Conservation (phyloP, 768 basidiomycete species). For the Psilocybe tampanensis region DNA sequence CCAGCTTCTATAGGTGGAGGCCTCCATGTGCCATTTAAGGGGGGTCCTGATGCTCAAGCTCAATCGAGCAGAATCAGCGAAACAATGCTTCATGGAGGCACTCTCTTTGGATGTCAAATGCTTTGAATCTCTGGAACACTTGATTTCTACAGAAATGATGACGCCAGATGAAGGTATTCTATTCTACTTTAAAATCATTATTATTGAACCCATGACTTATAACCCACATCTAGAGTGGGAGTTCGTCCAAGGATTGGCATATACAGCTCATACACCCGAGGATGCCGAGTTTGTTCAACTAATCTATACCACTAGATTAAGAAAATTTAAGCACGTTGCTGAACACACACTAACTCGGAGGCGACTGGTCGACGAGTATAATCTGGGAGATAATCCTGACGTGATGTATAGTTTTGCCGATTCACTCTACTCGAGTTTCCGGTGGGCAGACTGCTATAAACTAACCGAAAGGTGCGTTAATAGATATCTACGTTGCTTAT, state of each 20-base stretch:
- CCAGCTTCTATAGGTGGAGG: constrained; percentile 71
- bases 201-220: not conserved
- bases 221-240: constrained; percentile 78
- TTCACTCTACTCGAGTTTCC: constrained; percentile 82
- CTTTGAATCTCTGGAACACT: constrained; percentile 91
- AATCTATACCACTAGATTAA: constrained; percentile 89
- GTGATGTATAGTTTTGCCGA: constrained; percentile 91
- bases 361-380: constrained; percentile 81
- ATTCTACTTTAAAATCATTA: not conserved
- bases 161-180: constrained; percentile 86
- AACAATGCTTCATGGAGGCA: constrained; percentile 95
- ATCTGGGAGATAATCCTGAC: constrained; percentile 89
- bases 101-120: constrained; percentile 94
- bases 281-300: constrained; percentile 91
- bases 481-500: not conserved
- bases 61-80: constrained; percentile 88
- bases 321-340: constrained; percentile 83
- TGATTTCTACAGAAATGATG: constrained; percentile 95
- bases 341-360: constrained; percentile 84
- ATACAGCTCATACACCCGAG: constrained; percentile 79
- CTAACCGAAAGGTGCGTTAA: constrained; percentile 73
- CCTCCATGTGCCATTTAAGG: constrained; percentile 95
- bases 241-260: constrained; percentile 85
- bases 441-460: constrained; percentile 93
- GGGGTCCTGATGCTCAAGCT: constrained; percentile 94